phyloP scores from a whole-genome alignment of 1,139 yeast genomes.

The Suhomyces anneliseae region DNA sequence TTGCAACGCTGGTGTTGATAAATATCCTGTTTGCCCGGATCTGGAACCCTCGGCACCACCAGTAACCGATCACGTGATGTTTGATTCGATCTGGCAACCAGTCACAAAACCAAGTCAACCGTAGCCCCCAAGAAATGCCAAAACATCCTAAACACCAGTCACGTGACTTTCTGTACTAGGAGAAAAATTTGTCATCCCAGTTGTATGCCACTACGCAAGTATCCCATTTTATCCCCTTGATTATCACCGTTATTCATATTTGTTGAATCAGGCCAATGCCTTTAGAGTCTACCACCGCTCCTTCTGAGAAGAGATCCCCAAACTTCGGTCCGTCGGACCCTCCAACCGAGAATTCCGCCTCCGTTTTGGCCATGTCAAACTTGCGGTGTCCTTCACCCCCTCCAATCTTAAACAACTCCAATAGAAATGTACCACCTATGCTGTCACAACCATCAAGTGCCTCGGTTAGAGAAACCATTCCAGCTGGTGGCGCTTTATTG shows the following conservation, averaged over 20 bases:
- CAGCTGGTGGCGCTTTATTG: slow-evolving; percentile 53
- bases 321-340: slow-evolving; percentile 7
- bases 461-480: slow-evolving; percentile 36
- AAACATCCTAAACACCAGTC: too few relatives aligned
- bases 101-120: too few relatives aligned
- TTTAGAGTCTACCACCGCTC: slow-evolving; percentile 5
- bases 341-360: slow-evolving; percentile 33
- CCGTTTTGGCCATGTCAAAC: slow-evolving; percentile 54
- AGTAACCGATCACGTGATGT: too few relatives aligned
- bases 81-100: too few relatives aligned
- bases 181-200: neutral
- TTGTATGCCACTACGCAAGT: neutral
- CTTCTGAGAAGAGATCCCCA: slow-evolving; percentile 7
- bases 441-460: too few relatives aligned
- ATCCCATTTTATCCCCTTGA: neutral
- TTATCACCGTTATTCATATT: neutral
- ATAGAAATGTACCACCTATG: neutral
- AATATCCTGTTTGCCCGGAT: too few relatives aligned
- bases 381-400: slow-evolving; percentile 70
- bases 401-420: slow-evolving; percentile 50
- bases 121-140: too few relatives aligned
- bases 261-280: neutral
- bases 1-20: too few relatives aligned
- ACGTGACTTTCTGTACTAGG: too few relatives aligned
- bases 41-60: too few relatives aligned